These are phyloP conservation scores for Acacia crassicarpa DNA, from an alignment of 306 rosid genomes.

Conservation along the genomic window DNA sequence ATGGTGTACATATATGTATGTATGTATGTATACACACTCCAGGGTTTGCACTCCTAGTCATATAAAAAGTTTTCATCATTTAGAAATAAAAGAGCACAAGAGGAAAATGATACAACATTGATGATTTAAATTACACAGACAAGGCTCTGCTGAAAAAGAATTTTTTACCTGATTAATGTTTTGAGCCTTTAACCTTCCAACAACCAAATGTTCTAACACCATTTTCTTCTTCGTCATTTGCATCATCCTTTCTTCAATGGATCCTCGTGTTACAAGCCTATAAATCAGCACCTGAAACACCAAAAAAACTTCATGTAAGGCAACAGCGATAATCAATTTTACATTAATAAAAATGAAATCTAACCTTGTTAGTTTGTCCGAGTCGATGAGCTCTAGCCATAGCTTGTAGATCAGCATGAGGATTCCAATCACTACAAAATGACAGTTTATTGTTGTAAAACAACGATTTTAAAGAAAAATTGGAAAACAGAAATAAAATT, in stretches of 20 bases:
- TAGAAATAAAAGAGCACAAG: conserved; percentile 8
- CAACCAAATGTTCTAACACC: conserved; percentile 98
- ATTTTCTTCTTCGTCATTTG: conserved; percentile 98
- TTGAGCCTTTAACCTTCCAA: conserved; percentile 93
- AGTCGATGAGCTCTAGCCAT: conserved; percentile 99
- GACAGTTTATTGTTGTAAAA: conserved; percentile 20
- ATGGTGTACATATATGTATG: background rate
- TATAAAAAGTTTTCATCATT: background rate
- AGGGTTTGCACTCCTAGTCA: background rate
- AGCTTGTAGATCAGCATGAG: conserved; percentile 99
- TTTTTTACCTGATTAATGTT: conserved; percentile 87
- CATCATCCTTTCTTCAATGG: conserved; percentile 99
- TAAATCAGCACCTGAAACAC: conserved; percentile 84
- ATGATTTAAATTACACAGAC: background rate
- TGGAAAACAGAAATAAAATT: background rate
- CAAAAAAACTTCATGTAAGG: conserved; percentile 25
- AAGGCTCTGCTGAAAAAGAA: conserved; percentile 9
- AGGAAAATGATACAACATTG: background rate
- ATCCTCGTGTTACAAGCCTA: conserved; percentile 93
- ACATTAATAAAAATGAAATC: conserved; percentile 20
- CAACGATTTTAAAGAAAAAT: background rate
- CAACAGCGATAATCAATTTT: conserved; percentile 22
- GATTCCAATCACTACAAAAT: conserved; percentile 95
- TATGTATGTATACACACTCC: too few relatives aligned
- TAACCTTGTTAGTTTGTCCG: conserved; percentile 97